phyloP scores from a whole-genome alignment of 371 early-diverging fungal species.

The Mucor mucedo region DNA sequence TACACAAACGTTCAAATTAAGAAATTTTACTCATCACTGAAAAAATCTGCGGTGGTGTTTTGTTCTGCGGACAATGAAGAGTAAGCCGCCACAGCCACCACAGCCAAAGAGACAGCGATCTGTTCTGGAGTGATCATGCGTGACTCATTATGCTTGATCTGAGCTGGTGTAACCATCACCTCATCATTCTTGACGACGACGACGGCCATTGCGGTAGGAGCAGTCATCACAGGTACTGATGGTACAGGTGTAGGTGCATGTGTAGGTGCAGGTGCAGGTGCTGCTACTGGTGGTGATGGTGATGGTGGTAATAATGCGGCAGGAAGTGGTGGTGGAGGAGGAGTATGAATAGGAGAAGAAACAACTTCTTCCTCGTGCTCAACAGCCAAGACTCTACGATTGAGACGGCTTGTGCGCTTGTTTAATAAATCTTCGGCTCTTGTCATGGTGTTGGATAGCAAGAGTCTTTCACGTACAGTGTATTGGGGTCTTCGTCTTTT shows the following conservation, averaged over 20 bases:
- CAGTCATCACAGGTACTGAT: background rate
- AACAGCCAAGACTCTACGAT: slow-evolving; percentile 35
- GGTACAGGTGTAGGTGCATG: background rate
- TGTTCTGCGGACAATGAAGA: slow-evolving; percentile 11
- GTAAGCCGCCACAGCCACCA: slow-evolving; percentile 22
- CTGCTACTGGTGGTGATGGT: too few species aligned
- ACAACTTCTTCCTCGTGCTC: slow-evolving; percentile 28
- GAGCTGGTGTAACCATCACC: too few species aligned
- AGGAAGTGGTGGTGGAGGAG: background rate
- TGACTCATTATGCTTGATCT: slow-evolving; percentile 7
- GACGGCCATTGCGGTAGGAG: background rate
- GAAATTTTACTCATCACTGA: too few species aligned
- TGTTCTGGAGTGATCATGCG: slow-evolving; percentile 12
- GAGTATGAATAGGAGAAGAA: background rate
- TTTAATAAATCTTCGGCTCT: slow-evolving; percentile 45
- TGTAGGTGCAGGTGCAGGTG: background rate
- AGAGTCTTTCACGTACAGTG: slow-evolving; percentile 41
- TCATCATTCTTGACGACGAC: background rate
- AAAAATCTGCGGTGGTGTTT: too few species aligned
- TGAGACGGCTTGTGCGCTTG: slow-evolving; percentile 34
- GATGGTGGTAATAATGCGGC: too few species aligned
- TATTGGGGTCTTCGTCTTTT: slow-evolving; percentile 41
- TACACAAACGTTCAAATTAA: too few species aligned
- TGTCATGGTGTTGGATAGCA: slow-evolving; percentile 40
- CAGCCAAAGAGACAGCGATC: slow-evolving; percentile 13